Conservation (phyloP, 306 rosid genomes). For the Sindora glabra region DNA sequence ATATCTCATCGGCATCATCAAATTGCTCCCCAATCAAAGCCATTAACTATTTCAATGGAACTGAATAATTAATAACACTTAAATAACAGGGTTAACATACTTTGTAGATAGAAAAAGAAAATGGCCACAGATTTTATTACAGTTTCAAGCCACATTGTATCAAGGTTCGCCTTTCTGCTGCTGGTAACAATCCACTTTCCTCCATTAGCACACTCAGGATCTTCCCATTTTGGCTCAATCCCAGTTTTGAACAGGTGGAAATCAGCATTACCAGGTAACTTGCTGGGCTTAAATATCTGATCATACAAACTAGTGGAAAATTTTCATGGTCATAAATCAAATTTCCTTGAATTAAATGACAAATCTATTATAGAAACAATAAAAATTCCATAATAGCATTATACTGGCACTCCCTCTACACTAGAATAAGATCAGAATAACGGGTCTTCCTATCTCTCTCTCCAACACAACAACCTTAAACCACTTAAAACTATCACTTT, state of each 20-base stretch:
- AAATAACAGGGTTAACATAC: not conserved
- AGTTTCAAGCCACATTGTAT: constrained; percentile 92
- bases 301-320: constrained; percentile 51
- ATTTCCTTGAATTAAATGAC: not conserved
- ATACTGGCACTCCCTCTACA: too few species aligned
- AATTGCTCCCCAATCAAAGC: constrained; percentile 95
- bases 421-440: not conserved
- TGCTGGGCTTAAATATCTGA: constrained; percentile 83
- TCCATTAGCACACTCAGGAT: constrained; percentile 94
- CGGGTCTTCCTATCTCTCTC: not conserved
- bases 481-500: not conserved
- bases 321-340: constrained; percentile 15
- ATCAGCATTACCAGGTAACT: constrained; percentile 54
- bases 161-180: constrained; percentile 58
- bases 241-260: constrained; percentile 87
- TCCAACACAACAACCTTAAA: constrained; percentile 9
- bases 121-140: constrained; percentile 28
- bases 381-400: not conserved
- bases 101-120: not conserved
- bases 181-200: constrained; percentile 78
- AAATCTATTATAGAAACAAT: not conserved
- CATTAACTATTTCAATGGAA: constrained; percentile 52
- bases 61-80: not conserved
- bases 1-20: constrained; percentile 81
- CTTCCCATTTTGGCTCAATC: constrained; percentile 97